These are phyloP conservation scores for Rubroshorea leprosula DNA, from an alignment of 345 rosid genomes.

Conservation along the genomic window DNA sequence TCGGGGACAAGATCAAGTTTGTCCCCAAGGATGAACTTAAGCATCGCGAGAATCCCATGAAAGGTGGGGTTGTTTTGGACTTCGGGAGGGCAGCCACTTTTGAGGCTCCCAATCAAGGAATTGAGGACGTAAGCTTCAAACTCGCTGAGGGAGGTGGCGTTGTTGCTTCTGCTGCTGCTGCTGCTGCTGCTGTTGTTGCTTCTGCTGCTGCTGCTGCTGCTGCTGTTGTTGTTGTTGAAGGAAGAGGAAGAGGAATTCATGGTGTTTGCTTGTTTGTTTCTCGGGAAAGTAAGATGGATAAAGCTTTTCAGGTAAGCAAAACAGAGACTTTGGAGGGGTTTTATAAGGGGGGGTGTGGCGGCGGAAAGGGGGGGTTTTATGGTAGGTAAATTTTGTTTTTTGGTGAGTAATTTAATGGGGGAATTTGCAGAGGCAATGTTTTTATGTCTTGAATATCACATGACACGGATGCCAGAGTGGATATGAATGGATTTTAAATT, in stretches of 20 bases:
- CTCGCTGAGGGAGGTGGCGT: neutral
- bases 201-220: neutral
- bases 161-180: too few species aligned
- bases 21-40: neutral
- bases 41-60: neutral
- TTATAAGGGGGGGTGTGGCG: neutral
- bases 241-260: conserved; percentile 62
- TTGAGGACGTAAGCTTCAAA: conserved; percentile 73
- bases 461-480: too few species aligned
- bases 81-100: conserved; percentile 44
- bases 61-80: conserved; percentile 22
- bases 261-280: neutral
- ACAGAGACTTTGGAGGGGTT: neutral
- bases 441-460: too few species aligned
- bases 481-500: too few species aligned
- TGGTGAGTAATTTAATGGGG: too few species aligned
- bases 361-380: neutral
- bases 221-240: conserved; percentile 16
- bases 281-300: neutral
- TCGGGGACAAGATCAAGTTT: too few species aligned
- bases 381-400: too few species aligned
- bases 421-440: too few species aligned
- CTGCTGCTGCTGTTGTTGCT: conserved; percentile 9
- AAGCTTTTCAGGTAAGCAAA: conserved; percentile 14
- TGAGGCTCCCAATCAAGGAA: conserved; percentile 84